Evolutionary conservation across 129 eudicot species (phyloP).

Genomic region (Pittosporum tobira): DNA sequence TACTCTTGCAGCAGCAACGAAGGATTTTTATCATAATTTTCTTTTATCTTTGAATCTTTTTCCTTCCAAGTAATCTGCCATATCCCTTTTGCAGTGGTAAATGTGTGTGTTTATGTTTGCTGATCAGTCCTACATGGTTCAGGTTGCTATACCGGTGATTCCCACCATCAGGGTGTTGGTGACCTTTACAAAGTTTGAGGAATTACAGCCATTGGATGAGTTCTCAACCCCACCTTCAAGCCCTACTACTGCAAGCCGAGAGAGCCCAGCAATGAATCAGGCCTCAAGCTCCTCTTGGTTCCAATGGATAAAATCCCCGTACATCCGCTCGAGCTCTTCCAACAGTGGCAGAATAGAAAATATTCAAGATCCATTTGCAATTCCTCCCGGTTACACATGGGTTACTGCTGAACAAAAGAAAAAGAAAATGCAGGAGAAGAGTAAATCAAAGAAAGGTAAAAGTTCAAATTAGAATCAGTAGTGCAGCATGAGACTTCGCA

Average conservation of each 20-base stretch:
- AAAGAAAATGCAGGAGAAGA: conserved; percentile 91
- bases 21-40: neutral
- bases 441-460: conserved; percentile 61
- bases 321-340: conserved; percentile 48
- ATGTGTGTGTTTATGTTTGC: neutral
- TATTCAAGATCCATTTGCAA: conserved; percentile 64
- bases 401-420: conserved; percentile 84
- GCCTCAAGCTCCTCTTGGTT: conserved; percentile 74
- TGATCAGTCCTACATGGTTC: conserved; percentile 13
- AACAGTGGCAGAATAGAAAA: conserved; percentile 52
- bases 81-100: neutral
- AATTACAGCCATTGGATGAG: conserved; percentile 74
- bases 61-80: neutral
- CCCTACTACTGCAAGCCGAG: conserved; percentile 51
- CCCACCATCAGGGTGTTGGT: conserved; percentile 90
- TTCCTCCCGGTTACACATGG: conserved; percentile 81
- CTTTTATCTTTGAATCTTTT: no score
- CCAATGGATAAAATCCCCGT: conserved; percentile 88
- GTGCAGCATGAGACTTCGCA: conserved; percentile 13
- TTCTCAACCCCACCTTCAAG: conserved; percentile 95
- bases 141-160: conserved; percentile 91
- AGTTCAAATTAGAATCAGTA: conserved; percentile 27
- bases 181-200: conserved; percentile 88
- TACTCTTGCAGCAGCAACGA: neutral
- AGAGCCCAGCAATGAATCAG: conserved; percentile 37